Conservation (phyloP, 768 basidiomycete species). For the Tubosaeta sp. region DNA sequence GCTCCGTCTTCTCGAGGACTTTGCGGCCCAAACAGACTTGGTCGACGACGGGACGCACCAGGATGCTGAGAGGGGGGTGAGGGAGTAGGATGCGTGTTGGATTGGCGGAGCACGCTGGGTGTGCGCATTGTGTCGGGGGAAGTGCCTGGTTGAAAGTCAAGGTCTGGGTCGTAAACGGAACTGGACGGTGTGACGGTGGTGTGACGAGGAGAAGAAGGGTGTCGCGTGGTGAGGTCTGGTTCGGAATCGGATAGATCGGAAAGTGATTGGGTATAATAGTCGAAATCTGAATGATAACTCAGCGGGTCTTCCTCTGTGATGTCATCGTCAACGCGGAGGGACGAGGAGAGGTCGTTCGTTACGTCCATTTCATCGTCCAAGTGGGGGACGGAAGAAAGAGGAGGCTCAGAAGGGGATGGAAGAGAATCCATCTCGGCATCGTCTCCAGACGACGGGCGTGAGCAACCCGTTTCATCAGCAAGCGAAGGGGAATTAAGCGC, state of each 20-base stretch:
- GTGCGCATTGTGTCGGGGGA: slow-evolving; percentile 35
- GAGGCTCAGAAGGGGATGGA: slow-evolving; percentile 32
- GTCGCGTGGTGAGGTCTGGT: slow-evolving; percentile 12
- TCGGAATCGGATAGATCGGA: slow-evolving; percentile 31
- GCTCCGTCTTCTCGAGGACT: slow-evolving; percentile 9
- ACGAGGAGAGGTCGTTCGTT: slow-evolving; percentile 10
- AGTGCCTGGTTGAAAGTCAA: slow-evolving; percentile 40
- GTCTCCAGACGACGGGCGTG: slow-evolving; percentile 15
- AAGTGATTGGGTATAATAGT: slow-evolving; percentile 32
- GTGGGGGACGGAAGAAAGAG: slow-evolving; percentile 28
- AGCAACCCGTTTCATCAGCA: slow-evolving; percentile 15
- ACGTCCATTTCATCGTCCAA: slow-evolving; percentile 14
- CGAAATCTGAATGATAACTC: slow-evolving; percentile 34
- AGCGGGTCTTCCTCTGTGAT: slow-evolving; percentile 27
- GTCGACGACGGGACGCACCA: slow-evolving; percentile 20
- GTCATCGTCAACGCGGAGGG: slow-evolving; percentile 2
- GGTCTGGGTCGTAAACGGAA: slow-evolving; percentile 20
- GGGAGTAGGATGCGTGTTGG: neutral
- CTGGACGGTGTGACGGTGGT: slow-evolving; percentile 13
- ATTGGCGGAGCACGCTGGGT: neutral
- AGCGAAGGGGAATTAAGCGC: slow-evolving; percentile 6
- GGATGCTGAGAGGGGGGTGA: slow-evolving; percentile 11
- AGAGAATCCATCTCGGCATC: slow-evolving; percentile 31
- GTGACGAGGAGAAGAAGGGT: slow-evolving; percentile 8
- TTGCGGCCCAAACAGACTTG: slow-evolving; percentile 11